Percentiles rank a stretch among this genome's conserved stretches.
Conservation (phyloP, 805 yeast genomes). For the Metschnikowia corniflorae region DNA sequence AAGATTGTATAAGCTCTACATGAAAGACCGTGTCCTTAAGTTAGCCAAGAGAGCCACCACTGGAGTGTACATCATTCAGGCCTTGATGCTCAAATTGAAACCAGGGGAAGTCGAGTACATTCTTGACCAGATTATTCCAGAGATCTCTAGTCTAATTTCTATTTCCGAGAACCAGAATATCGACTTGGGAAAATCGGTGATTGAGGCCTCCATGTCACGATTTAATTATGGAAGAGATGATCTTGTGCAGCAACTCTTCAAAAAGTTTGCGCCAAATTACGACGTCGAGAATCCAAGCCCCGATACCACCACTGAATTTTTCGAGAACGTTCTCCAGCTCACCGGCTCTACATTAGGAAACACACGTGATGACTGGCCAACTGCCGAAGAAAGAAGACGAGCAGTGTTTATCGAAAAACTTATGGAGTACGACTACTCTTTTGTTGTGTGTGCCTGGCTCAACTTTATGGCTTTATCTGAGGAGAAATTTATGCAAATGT, state of each 20-base stretch:
- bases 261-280: constrained; percentile 41
- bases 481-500: constrained; percentile 68
- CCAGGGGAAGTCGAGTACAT: constrained; percentile 60
- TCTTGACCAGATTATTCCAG: constrained; percentile 63
- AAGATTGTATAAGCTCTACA: constrained; percentile 65
- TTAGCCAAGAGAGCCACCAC: constrained; percentile 79
- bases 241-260: constrained; percentile 46
- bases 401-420: constrained; percentile 70
- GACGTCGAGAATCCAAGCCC: constrained; percentile 21
- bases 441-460: constrained; percentile 56
- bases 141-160: constrained; percentile 52
- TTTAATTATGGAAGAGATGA: constrained; percentile 58
- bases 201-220: constrained; percentile 60
- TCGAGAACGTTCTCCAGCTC: constrained; percentile 66
- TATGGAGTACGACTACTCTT: constrained; percentile 61
- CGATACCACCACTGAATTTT: constrained; percentile 45
- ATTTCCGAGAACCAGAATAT: constrained; percentile 55
- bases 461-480: constrained; percentile 57
- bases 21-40: constrained; percentile 69
- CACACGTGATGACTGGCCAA: constrained; percentile 87
- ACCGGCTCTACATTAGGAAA: constrained; percentile 74
- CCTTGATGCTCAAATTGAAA: constrained; percentile 61
- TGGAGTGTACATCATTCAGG: constrained; percentile 76
- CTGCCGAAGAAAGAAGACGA: constrained; percentile 82
- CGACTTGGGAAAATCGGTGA: constrained; percentile 63